Conservation (phyloP, 768 basidiomycete species). For the Mycena kentingensis region DNA sequence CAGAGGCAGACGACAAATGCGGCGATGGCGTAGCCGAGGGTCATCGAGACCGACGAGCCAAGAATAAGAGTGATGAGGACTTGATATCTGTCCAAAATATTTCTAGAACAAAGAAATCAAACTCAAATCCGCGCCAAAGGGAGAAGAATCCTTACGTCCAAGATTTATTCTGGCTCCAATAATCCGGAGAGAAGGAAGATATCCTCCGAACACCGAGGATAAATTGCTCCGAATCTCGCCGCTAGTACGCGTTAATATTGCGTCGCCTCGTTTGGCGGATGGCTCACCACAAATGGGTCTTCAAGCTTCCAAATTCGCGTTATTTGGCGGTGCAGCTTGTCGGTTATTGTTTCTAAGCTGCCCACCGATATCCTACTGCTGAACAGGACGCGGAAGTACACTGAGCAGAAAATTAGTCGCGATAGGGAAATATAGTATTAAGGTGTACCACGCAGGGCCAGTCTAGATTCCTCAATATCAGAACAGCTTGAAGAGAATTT, state of each 20-base stretch:
- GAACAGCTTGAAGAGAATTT: too few relatives aligned
- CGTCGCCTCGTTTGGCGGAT: not conserved
- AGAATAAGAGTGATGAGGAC: not conserved
- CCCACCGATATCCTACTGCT: not conserved
- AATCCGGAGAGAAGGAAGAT: not conserved
- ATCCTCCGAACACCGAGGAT: not conserved
- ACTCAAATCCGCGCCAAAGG: too few relatives aligned
- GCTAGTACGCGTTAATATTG: not conserved
- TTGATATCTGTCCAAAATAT: not conserved
- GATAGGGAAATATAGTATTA: too few relatives aligned
- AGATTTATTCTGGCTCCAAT: not conserved
- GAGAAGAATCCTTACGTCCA: not conserved
- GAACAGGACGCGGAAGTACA: not conserved
- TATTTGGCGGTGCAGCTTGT: not conserved
- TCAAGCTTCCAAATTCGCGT: not conserved
- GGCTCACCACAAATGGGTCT: not conserved
- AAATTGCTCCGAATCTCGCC: not conserved
- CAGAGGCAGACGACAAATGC: not conserved
- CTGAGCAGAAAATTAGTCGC: not conserved
- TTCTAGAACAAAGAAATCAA: too few relatives aligned
- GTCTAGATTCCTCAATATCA: too few relatives aligned
- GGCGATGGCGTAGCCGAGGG: not conserved
- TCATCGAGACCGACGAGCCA: not conserved
- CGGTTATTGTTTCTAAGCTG: not conserved
- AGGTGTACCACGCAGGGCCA: too few relatives aligned